These are phyloP conservation scores for Saccharomyces hybrid DNA, from an alignment of 1,139 yeast genomes.

Conservation along the genomic window DNA sequence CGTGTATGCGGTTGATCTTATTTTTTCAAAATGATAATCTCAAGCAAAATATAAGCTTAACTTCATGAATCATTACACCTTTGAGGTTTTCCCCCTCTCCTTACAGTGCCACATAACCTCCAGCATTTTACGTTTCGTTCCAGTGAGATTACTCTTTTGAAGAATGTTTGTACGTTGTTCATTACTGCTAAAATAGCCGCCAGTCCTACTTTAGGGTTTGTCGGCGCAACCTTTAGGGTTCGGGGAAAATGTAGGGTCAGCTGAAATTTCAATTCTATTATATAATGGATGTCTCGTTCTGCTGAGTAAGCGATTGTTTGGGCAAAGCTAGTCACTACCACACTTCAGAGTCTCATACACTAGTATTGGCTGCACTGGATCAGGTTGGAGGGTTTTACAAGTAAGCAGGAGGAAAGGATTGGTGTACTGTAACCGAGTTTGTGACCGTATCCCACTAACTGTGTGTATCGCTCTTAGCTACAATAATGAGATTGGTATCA, in stretches of 20 bases:
- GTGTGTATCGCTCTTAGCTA: background rate
- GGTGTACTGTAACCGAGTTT: too few relatives aligned
- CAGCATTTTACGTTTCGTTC: too few relatives aligned
- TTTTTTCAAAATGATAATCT: too few relatives aligned
- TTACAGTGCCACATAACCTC: too few relatives aligned
- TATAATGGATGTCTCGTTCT: background rate
- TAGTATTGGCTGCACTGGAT: background rate
- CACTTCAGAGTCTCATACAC: background rate
- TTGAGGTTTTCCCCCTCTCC: too few relatives aligned
- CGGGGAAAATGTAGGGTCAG: background rate
- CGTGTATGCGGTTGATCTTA: too few relatives aligned
- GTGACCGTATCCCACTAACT: background rate
- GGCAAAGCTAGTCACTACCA: background rate
- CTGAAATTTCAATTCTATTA: background rate
- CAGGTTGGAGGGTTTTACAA: background rate
- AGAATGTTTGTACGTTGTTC: too few relatives aligned
- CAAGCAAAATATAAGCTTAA: too few relatives aligned
- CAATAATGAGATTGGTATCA: slow-evolving; percentile 15
- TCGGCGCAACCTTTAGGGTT: background rate
- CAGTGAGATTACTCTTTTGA: too few relatives aligned
- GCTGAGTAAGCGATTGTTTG: background rate
- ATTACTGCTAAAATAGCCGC: too few relatives aligned
- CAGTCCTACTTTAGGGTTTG: background rate
- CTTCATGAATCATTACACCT: too few relatives aligned
- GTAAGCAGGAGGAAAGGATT: background rate